These are phyloP conservation scores for Boletus pseudopeckii DNA, from an alignment of 768 basidiomycete species.

Conservation along the genomic window DNA sequence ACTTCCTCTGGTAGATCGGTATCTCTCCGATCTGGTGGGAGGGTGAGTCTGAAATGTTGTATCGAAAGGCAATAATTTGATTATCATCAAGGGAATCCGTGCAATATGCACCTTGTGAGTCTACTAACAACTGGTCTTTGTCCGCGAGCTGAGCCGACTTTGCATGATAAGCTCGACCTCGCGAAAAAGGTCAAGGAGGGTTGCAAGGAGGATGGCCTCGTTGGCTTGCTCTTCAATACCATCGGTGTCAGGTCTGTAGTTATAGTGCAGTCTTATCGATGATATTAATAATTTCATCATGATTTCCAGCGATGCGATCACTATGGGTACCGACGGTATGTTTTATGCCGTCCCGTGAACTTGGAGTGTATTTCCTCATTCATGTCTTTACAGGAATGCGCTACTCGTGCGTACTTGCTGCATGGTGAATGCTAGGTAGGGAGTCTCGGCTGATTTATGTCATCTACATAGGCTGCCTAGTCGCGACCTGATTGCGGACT, in stretches of 20 bases:
- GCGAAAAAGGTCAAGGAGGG: slow-evolving; percentile 79
- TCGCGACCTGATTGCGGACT: slow-evolving; percentile 88
- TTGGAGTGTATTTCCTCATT: neutral
- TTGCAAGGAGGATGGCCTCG: slow-evolving; percentile 74
- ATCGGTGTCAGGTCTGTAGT: slow-evolving; percentile 69
- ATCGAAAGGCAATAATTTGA: neutral
- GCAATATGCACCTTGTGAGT: slow-evolving; percentile 75
- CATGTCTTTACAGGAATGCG: slow-evolving; percentile 61
- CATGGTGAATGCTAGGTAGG: neutral
- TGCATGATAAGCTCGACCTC: slow-evolving; percentile 61
- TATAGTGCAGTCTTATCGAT: neutral
- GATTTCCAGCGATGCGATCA: slow-evolving; percentile 69
- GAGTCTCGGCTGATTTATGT: neutral
- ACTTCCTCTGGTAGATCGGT: slow-evolving; percentile 55
- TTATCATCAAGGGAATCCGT: slow-evolving; percentile 65
- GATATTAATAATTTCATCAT: neutral
- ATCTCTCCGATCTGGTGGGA: slow-evolving; percentile 93
- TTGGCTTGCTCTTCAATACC: slow-evolving; percentile 82
- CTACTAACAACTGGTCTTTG: neutral
- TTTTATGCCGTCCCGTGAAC: neutral
- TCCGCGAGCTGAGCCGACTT: neutral
- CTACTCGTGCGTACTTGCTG: slow-evolving; percentile 60
- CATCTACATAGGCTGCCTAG: slow-evolving; percentile 59
- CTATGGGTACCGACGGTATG: slow-evolving; percentile 84
- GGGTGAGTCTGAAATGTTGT: slow-evolving; percentile 41